These are phyloP conservation scores for Allium fistulosum DNA, from an alignment of 106 monocot genomes.

Conservation along the genomic window DNA sequence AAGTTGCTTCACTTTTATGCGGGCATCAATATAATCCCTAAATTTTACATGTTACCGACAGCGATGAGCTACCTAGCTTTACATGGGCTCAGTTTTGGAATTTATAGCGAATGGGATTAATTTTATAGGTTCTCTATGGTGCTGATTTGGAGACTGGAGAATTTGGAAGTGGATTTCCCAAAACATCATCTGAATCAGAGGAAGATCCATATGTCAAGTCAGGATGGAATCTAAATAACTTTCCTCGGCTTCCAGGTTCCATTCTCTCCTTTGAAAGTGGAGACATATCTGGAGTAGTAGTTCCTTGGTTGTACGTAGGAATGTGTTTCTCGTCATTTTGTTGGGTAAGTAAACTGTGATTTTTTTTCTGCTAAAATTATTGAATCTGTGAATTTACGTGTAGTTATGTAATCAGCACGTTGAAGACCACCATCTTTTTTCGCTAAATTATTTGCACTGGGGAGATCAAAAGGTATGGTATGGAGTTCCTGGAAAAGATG, in stretches of 20 bases:
- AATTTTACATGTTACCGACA: too few relatives aligned
- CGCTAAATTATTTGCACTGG: conserved; percentile 68
- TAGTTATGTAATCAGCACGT: conserved; percentile 38
- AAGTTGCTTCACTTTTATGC: too few relatives aligned
- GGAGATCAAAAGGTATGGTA: conserved; percentile 76
- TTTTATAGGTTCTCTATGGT: conserved; percentile 61
- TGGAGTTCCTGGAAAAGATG: conserved; percentile 55
- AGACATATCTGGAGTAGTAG: conserved; percentile 58
- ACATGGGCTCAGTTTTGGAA: too few relatives aligned
- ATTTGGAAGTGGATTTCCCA: conserved; percentile 70
- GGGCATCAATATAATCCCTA: too few relatives aligned
- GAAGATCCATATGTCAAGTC: conserved; percentile 29
- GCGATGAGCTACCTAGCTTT: too few relatives aligned
- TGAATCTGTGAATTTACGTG: too few relatives aligned
- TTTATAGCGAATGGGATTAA: not conserved
- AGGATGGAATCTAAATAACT: conserved; percentile 70
- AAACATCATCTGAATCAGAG: conserved; percentile 16
- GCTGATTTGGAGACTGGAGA: conserved; percentile 64
- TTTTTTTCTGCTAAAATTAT: not conserved
- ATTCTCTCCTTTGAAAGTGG: conserved; percentile 55
- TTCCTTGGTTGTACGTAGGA: conserved; percentile 68
- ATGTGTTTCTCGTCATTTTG: conserved; percentile 84
- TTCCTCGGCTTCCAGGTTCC: conserved; percentile 50
- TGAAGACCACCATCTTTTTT: conserved; percentile 75
- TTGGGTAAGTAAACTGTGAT: conserved; percentile 42